Conservation (phyloP, 1,139 yeast genomes). For the Magnusiomyces tetraspermus region DNA sequence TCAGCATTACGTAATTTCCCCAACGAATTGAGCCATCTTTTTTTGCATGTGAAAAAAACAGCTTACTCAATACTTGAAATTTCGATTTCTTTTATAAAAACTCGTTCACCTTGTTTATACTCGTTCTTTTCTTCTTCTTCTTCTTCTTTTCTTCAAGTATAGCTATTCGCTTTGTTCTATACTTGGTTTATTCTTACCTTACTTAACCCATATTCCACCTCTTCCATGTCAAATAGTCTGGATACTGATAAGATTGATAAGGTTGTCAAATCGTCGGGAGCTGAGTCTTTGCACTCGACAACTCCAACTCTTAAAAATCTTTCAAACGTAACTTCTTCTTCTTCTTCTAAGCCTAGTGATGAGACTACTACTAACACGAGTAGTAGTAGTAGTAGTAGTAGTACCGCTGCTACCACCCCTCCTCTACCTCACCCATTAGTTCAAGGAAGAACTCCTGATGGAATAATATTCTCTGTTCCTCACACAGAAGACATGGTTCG, state of each 20-base stretch:
- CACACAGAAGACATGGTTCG: slow-evolving; percentile 81
- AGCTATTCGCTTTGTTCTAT: too few species aligned
- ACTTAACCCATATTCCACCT: too few species aligned
- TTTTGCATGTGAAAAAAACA: not conserved
- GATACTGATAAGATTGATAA: too few species aligned
- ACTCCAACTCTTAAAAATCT: too few species aligned
- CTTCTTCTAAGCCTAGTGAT: not conserved
- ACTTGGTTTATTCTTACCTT: too few species aligned
- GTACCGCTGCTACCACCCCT: too few species aligned
- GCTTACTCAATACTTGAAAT: not conserved
- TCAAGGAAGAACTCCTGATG: slow-evolving; percentile 14
- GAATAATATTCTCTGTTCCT: slow-evolving; percentile 50
- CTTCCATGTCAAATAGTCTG: too few species aligned
- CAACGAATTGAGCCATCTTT: not conserved
- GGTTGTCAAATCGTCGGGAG: too few species aligned
- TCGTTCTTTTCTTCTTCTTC: not conserved
- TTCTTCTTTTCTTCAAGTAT: too few species aligned
- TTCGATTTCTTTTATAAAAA: not conserved
- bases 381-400: too few species aligned
- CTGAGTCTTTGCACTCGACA: too few species aligned
- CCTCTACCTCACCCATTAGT: not conserved
- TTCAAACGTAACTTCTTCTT: too few species aligned
- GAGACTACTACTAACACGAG: not conserved
- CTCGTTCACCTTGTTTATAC: not conserved
- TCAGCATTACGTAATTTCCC: not conserved